A percentile compares a stretch with the other conserved stretches of the same genome.
phyloP scores from a whole-genome alignment of 495 filamentous ascomycete genomes.

The Stereocaulon alpinum region DNA sequence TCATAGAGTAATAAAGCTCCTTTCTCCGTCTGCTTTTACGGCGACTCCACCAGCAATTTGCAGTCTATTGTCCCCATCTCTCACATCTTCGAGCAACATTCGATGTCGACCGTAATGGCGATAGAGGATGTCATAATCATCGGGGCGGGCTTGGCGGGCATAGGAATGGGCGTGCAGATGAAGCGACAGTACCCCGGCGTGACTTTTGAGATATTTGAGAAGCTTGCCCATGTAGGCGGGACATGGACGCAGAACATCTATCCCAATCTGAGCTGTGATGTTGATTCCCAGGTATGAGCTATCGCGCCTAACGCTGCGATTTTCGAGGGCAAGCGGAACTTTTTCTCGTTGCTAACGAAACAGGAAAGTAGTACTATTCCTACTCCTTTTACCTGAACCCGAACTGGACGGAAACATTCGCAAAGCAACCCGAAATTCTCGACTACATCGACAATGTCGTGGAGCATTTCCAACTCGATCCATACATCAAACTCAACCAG shows the following conservation, averaged over 20 bases:
- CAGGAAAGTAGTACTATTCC: background rate
- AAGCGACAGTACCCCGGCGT: background rate
- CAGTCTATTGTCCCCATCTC: background rate
- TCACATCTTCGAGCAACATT: background rate
- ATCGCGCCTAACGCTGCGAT: background rate
- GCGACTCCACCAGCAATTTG: background rate
- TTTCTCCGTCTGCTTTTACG: background rate
- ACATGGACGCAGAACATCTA: background rate
- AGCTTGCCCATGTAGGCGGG: background rate
- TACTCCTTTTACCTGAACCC: background rate
- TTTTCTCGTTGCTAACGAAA: background rate
- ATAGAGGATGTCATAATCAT: background rate
- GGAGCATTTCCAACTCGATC: background rate
- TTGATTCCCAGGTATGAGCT: background rate
- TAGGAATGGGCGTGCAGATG: background rate
- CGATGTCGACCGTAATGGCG: background rate
- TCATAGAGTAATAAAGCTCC: background rate
- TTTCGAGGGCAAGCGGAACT: background rate
- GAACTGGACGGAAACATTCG: background rate
- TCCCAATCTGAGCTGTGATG: background rate
- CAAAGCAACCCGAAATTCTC: background rate
- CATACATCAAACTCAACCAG: background rate
- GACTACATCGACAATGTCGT: background rate
- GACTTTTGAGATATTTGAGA: background rate
- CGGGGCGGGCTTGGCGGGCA: background rate